Conservation (phyloP, 1,139 yeast genomes). For the Entelexis sorbosivorans region DNA sequence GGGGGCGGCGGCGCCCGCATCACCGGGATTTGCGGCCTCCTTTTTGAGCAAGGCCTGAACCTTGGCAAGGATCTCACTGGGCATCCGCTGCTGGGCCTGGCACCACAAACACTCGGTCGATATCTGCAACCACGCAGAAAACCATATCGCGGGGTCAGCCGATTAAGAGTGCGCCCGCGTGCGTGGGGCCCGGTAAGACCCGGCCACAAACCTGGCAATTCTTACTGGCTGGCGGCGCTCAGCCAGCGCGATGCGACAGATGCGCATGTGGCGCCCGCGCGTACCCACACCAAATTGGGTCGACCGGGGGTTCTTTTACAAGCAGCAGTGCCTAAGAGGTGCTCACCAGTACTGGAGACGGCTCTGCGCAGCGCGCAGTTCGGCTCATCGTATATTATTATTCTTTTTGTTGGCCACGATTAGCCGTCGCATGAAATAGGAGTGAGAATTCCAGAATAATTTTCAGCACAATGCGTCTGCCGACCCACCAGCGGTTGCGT, state of each 20-base stretch:
- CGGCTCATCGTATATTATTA: no score
- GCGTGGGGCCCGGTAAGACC: background rate
- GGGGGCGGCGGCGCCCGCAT: background rate
- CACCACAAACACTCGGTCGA: background rate
- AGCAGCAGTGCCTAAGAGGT: no score
- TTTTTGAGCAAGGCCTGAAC: conserved; percentile 2
- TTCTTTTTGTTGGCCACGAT: no score
- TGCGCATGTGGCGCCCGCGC: no score
- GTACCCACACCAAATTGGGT: no score
- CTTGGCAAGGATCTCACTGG: conserved; percentile 6
- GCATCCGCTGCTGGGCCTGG: conserved; percentile 6
- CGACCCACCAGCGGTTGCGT: background rate
- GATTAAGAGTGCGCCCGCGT: background rate
- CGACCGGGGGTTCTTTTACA: no score
- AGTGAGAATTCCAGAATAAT: no score
- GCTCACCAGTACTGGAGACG: no score
- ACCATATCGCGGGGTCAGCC: background rate
- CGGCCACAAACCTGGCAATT: background rate
- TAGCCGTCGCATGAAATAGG: no score
- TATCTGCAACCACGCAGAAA: background rate
- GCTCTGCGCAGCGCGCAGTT: no score
- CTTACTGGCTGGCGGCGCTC: background rate
- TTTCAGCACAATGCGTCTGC: background rate
- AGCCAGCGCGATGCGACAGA: no score
- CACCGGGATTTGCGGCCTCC: background rate